Percentiles rank a stretch among this genome's conserved stretches.
Evolutionary conservation across 805 yeast species (phyloP).

Genomic region (Teunomyces panamensis): DNA sequence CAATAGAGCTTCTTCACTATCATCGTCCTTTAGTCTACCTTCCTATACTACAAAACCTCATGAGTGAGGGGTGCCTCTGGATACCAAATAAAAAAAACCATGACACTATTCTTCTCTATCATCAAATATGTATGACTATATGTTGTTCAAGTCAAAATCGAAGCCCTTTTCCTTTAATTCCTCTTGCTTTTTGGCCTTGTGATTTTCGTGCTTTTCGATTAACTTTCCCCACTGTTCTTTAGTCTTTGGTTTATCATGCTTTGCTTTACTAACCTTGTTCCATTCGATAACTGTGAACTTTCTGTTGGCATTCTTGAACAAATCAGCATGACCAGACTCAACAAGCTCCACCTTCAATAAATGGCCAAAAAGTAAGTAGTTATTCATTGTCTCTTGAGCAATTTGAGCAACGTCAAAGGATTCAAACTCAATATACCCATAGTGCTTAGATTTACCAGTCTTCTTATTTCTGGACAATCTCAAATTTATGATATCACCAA

Average conservation of each 20-base stretch:
- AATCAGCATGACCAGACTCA: constrained; percentile 56
- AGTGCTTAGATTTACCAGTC: constrained; percentile 88
- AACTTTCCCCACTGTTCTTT: constrained; percentile 54
- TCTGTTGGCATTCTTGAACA: constrained; percentile 56
- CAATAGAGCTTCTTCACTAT: no score
- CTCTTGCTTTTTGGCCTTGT: constrained; percentile 43
- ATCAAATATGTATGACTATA: constrained; percentile 3
- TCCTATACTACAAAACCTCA: no score
- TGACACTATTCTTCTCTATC: background rate
- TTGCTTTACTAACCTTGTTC: constrained; percentile 49
- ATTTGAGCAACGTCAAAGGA: constrained; percentile 73
- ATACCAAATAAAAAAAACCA: background rate
- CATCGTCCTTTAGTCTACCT: no score
- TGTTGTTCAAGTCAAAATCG: constrained; percentile 35
- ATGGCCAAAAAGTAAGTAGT: constrained; percentile 86
- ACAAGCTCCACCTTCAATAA: constrained; percentile 59
- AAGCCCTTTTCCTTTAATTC: constrained; percentile 58
- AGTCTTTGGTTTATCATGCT: constrained; percentile 58
- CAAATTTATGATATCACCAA: constrained; percentile 78
- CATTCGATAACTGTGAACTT: constrained; percentile 60
- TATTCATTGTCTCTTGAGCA: constrained; percentile 95
- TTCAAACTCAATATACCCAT: constrained; percentile 84
- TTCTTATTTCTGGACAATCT: constrained; percentile 85
- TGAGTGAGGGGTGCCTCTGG: no score
- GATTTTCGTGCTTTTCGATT: constrained; percentile 42